A percentile compares a stretch with the other conserved stretches of the same genome.
Evolutionary conservation across 257 asterid genomes (phyloP).

Genomic region (Primulina huaijiensis): DNA sequence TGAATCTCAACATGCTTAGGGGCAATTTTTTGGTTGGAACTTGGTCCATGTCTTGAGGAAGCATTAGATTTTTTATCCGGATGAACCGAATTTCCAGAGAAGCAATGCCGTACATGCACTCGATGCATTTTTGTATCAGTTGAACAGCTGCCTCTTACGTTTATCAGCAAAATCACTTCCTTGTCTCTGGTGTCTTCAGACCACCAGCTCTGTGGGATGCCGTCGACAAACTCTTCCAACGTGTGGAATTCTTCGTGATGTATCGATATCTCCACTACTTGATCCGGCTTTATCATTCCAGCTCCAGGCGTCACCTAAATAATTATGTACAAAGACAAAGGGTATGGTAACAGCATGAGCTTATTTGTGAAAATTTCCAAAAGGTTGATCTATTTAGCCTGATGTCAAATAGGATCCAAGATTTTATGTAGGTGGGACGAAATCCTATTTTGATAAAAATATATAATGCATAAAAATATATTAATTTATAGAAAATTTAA

Average conservation of each 20-base stretch:
- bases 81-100: conserved; percentile 29
- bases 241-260: conserved; percentile 64
- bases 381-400: background rate
- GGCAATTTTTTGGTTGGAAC: conserved; percentile 27
- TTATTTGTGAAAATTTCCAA: background rate
- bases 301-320: conserved; percentile 71
- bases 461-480: background rate
- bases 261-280: conserved; percentile 47
- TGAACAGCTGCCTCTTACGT: conserved; percentile 52
- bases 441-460: background rate
- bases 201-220: conserved; percentile 79
- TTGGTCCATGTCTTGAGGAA: conserved; percentile 41
- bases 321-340: conserved; percentile 1
- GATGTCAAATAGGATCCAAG: background rate
- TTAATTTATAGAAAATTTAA: background rate
- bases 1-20: background rate
- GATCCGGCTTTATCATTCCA: conserved; percentile 59
- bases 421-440: background rate
- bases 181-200: conserved; percentile 71
- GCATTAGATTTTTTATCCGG: conserved; percentile 33
- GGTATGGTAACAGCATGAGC: background rate
- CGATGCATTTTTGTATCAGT: conserved; percentile 43
- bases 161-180: conserved; percentile 59
- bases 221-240: conserved; percentile 56
- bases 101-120: conserved; percentile 45